Evolutionary conservation across 108 stramenopile species (phyloP), one percentile per base, ranked within the genome.

Genomic region (Skeletonema menzelii): DNA sequence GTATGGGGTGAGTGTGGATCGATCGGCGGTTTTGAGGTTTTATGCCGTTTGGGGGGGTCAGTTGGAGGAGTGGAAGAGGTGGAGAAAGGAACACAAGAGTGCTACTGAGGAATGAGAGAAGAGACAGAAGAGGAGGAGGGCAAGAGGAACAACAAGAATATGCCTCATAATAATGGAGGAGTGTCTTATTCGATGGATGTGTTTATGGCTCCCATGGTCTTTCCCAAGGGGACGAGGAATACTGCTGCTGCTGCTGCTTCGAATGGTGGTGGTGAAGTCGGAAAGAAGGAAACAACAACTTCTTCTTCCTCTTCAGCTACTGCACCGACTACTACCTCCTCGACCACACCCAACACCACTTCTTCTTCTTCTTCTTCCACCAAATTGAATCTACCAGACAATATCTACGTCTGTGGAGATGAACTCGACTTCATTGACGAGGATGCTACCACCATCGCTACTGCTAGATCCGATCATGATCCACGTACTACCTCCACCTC

Each of bases 1-100:
- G 10, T 93, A 93, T 70, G 94, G 91, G 13, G 80, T 75, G 27
- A 57, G 76, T 28, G 62, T 49, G 10, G 76, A 76, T 56, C n/a
- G 11, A 7, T 44, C 26, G 0, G 34, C 35, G 8, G 66, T 79
- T 2, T 28, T 42, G 12, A 67, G 56, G 5, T 73, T 68, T 28
- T 69, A 47, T 20, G 31, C 40, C 10, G 77, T 61, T 32, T 78
- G 47, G 22, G 70, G 65, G 3, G 27, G 42, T 0, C 66, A 75
- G 49, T 56, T 80, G 61, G 60, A 64, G 15, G 49, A 28, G 40
- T 80, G 79, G 79, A 59, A 42, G 59, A 5, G 27, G 5, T 59
- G 38, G 56, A 61, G 57, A 15, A 47, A 5, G 15, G 37, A 13
- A 11, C 6, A 13, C 2, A 13, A 13, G 6, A 38, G 11, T 13